phyloP scores from a whole-genome alignment of 129 eudicot genomes.

The Chrysanthemum makinoi region DNA sequence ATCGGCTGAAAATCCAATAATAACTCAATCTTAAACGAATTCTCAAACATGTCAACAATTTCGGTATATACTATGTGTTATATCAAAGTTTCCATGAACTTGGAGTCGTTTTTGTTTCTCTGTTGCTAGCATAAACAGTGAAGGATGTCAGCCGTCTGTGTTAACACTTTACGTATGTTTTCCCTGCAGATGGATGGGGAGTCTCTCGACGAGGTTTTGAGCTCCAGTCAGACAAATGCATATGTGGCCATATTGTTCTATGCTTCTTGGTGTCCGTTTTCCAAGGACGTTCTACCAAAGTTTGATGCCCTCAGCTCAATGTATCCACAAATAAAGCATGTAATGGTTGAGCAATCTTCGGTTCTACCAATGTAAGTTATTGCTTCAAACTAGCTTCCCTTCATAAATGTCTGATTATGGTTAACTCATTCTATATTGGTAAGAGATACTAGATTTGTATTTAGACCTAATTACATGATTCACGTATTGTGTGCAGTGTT shows the following conservation, averaged over 20 bases:
- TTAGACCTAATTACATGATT: neutral
- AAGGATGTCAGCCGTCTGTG: neutral
- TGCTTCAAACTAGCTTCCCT: neutral
- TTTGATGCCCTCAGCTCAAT: slow-evolving; percentile 63
- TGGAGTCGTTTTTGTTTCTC: no score
- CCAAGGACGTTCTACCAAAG: slow-evolving; percentile 34
- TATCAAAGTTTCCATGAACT: no score
- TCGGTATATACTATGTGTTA: no score
- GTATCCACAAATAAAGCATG: slow-evolving; percentile 72
- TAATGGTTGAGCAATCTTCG: slow-evolving; percentile 57
- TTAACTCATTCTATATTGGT: neutral
- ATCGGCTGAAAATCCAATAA: neutral
- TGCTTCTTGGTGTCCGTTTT: slow-evolving; percentile 86
- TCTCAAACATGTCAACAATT: no score
- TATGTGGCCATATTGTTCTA: slow-evolving; percentile 57
- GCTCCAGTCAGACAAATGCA: slow-evolving; percentile 35
- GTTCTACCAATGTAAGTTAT: slow-evolving; percentile 67
- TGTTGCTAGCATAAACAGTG: no score
- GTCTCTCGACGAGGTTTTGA: slow-evolving; percentile 51
- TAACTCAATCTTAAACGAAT: neutral
- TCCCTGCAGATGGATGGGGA: slow-evolving; percentile 55
- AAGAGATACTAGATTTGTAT: neutral
- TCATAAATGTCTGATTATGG: neutral
- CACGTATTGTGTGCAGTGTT: slow-evolving; percentile 42
- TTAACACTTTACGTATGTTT: neutral